phyloP scores from a whole-genome alignment of 306 rosid species.

The Parietaria judaica region DNA sequence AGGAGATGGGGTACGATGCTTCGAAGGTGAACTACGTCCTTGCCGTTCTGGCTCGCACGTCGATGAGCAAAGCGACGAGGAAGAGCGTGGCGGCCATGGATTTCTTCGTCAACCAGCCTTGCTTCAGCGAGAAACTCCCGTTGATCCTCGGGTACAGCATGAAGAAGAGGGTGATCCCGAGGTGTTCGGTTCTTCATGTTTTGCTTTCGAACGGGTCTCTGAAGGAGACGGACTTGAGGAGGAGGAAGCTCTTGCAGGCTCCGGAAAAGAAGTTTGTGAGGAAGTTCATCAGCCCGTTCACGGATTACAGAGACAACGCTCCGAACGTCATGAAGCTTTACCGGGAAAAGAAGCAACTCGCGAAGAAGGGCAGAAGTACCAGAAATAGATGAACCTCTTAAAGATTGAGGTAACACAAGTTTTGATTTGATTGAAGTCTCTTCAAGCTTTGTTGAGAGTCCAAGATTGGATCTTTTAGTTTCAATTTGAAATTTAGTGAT shows the following conservation, averaged over 20 bases:
- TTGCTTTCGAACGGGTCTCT: background rate
- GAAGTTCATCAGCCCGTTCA: background rate
- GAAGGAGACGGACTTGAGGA: background rate
- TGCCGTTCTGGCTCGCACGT: constrained; percentile 22
- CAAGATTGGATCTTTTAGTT: too few species aligned
- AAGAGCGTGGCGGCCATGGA: constrained; percentile 12
- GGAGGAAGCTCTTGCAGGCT: background rate
- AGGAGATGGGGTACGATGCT: constrained; percentile 34
- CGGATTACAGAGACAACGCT: background rate
- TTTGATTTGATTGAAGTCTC: too few species aligned
- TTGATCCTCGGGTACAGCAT: background rate
- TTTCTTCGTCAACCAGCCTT: constrained; percentile 1
- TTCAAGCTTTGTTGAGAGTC: too few species aligned
- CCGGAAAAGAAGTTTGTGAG: background rate
- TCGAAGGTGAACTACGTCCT: constrained; percentile 4
- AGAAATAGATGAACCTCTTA: background rate
- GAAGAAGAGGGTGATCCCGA: background rate
- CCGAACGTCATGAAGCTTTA: background rate
- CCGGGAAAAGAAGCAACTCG: background rate
- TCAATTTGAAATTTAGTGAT: too few species aligned
- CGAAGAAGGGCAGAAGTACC: background rate
- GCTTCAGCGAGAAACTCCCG: background rate
- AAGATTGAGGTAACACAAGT: background rate
- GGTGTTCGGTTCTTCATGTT: background rate
- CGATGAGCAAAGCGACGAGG: constrained; percentile 26